These are phyloP conservation scores for Wickerhamiella slavikovae DNA, from an alignment of 805 yeast species.

Conservation along the genomic window DNA sequence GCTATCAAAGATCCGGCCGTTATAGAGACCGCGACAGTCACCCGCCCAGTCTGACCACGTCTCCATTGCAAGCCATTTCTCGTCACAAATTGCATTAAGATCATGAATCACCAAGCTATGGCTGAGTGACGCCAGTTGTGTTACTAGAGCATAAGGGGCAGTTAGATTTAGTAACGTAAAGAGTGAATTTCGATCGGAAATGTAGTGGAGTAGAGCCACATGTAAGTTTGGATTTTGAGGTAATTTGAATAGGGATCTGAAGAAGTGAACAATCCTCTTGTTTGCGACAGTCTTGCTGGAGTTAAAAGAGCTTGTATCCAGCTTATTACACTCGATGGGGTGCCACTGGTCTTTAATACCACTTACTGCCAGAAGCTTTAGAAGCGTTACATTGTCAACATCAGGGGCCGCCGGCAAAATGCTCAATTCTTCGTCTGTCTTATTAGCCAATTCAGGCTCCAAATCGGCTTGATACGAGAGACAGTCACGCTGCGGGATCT, in stretches of 20 bases:
- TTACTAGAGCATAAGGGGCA: constrained; percentile 5
- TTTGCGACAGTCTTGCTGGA: constrained; percentile 4
- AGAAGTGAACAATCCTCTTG: constrained; percentile 13
- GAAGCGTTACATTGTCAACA: constrained; percentile 6
- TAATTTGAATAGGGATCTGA: constrained; percentile 10
- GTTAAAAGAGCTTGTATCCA: constrained; percentile 12
- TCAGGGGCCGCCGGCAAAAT: constrained; percentile 13
- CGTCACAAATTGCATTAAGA: constrained; percentile 8
- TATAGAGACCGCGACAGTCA: constrained; percentile 15
- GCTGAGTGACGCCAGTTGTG: constrained; percentile 14
- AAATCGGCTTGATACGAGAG: constrained; percentile 7
- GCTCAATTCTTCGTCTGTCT: constrained; percentile 5
- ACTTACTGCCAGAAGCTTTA: neutral
- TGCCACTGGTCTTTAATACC: constrained; percentile 9
- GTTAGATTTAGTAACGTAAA: constrained; percentile 15
- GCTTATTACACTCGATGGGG: constrained; percentile 15
- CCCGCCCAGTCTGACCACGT: constrained; percentile 14
- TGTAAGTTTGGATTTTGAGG: constrained; percentile 10
- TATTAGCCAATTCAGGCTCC: constrained; percentile 4
- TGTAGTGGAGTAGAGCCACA: constrained; percentile 15
- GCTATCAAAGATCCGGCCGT: constrained; percentile 14
- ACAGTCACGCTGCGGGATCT: constrained; percentile 3
- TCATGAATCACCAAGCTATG: constrained; percentile 15
- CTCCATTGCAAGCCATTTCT: constrained; percentile 14
- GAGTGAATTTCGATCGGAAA: constrained; percentile 18